Evolutionary conservation across 192 early-diverging fungal genomes (phyloP).

Genomic region (Backusella circina): DNA sequence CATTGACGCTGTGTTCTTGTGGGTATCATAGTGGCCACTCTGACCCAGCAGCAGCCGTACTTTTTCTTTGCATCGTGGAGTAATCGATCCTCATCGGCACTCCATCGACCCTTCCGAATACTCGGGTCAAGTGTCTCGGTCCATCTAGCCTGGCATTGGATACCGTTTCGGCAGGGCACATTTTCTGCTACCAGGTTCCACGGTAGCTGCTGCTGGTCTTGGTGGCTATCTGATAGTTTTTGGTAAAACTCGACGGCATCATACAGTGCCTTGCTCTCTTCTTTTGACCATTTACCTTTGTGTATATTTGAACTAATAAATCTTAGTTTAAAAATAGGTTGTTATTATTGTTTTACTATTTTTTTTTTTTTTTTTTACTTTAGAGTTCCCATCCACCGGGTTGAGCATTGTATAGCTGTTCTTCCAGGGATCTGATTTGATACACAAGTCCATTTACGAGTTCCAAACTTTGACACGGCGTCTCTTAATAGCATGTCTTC

Average conservation of each 20-base stretch:
- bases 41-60: conserved; percentile 46
- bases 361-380: conserved; percentile 26
- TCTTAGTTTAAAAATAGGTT: background rate
- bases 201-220: background rate
- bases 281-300: conserved; percentile 19
- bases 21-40: conserved; percentile 44
- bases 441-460: conserved; percentile 41
- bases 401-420: conserved; percentile 45
- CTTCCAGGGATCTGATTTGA: conserved; percentile 36
- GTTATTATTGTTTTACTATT: background rate
- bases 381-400: conserved; percentile 40
- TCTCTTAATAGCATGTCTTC: conserved; percentile 33
- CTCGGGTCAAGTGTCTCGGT: conserved; percentile 48
- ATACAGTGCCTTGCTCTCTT: conserved; percentile 16
- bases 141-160: conserved; percentile 58
- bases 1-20: conserved; percentile 54
- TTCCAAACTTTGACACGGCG: conserved; percentile 34
- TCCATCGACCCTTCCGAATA: conserved; percentile 48
- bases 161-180: conserved; percentile 43
- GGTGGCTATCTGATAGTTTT: background rate
- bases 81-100: conserved; percentile 39
- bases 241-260: background rate
- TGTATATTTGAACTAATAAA: conserved; percentile 16
- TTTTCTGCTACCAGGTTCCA: conserved; percentile 35
- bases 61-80: conserved; percentile 42